Base-by-base conservation (phyloP, 140 eudicot genomes). In the Ambrosia hybrid region DNA sequence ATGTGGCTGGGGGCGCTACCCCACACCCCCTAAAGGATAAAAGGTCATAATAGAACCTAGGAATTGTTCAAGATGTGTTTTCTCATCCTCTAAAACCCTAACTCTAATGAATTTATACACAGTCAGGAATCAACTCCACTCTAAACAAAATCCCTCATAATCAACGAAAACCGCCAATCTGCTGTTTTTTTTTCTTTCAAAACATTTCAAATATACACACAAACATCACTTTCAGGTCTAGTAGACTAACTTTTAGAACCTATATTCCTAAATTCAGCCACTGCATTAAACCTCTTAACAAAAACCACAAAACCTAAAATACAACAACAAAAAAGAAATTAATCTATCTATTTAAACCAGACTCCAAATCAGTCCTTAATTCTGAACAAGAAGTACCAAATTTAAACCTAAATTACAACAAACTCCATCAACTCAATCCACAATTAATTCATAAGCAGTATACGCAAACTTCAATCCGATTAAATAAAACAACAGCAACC, bases 91-190 rank as follows among this genome's bases (percentile, higher is more conserved):
- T 65, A 41, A 66, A 65, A 17, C 73, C 72, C 67, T n/a, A 56
- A 3, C 59, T 66, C 68, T 57, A 41, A 66, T 57, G 39, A 43
- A 30, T 55, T 46, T 66, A 16, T 39, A 51, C 51, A 38, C 21
- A 12, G 15, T 4, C 5, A 71, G 56, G 17, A 55, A 71, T 70
- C 45, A 78, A 78, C 41, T 64, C 67, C 41, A 78, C 15, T 63
- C 68, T 77, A 71, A 51, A 49, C 68, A 45, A 65, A 33, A 21
- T 55, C 34, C 14, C 46, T n/a, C n/a, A n/a, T n/a, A n/a, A n/a
- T n/a, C n/a, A n/a, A 41, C 0, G 46, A 6, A 41, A 41, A 41
- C 7, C 7, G 46, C 46, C 46, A 41, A 1, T 21, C 30, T 21
- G 1, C 30, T 21, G 30, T 21, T 21, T 21, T 21, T 21, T 21